Base-by-base conservation (phyloP, 495 filamentous ascomycete species). In the Penicillium mononematosum region DNA sequence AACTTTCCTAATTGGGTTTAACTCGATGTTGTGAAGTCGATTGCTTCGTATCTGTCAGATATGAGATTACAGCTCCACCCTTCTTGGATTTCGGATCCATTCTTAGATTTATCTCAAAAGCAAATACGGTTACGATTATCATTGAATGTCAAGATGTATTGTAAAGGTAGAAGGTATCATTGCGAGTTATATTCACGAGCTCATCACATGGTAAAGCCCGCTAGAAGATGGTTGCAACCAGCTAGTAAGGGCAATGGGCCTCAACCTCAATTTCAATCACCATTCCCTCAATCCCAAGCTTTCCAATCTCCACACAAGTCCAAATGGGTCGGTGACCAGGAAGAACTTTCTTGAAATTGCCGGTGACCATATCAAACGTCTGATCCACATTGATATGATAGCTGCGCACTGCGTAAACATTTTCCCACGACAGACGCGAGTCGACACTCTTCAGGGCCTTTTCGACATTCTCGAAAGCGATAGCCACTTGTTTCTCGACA, bases 211-310 rank as follows among this genome's bases (percentile, higher is more conserved):
- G 20, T 32, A 53, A 25, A 43, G 43, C 17, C 42, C 34, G 4
- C 14, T 11, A 7, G 14, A 16, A 16, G 5, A 14, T n/a, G n/a
- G n/a, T n/a, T n/a, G n/a, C 44, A 12, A 25, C 19, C n/a, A 16
- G 34, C 14, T 42, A 60, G 25, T 32, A 60, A 6, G 58, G 53
- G 41, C 22, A 60, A 22, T 56, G 39, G 4, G 58, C 58, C 36
- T 60, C 58, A 10, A 60, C 58, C 47, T 60, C 58, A 29, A 60
- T 60, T 16, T 56, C 47, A 16, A 60, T 50, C 5, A 56, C 53
- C 58, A 60, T 60, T 22, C 58, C 58, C 8, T 56, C 47, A 45
- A 60, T 60, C 4, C 53, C 58, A n/a, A 60, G 47, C 27, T 60
- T 60, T 32, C 39, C 47, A 32, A 60, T 60, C 36, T 56, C 58